Base-by-base conservation (phyloP, 495 filamentous ascomycete genomes). In the Glonium stellatum region DNA sequence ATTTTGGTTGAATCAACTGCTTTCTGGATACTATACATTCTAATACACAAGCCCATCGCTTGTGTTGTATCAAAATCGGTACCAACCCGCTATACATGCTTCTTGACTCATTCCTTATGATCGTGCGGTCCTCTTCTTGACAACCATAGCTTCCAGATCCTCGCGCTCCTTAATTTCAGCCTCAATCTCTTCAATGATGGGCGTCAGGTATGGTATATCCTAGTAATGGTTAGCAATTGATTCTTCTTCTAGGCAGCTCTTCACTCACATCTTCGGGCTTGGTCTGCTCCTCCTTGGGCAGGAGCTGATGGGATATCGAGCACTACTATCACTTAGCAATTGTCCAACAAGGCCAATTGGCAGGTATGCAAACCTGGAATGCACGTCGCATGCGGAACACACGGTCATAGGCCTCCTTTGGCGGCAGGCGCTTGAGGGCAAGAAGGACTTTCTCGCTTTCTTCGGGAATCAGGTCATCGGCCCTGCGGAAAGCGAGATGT, bases 321-420 rank as follows among this genome's bases (percentile, higher is more conserved):
- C 81, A 87, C 87, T 89, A 70, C 67, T 61, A 55, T n/a, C 31
- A 54, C 46, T 78, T 72, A 76, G 70, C 27, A 37, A 25, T 0
- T n/a, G 27, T 27, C 41, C 47, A 27, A 25, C 15, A 23, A 27
- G 8, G 13, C 47, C 18, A 51, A 25, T 27, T 5, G 5, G 4
- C 15, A 15, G 15, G 48, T 15, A 11, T 19, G 25, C 12, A 23
- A 18, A 8, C 13, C 19, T 23, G 23, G 35, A 5, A 39, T 36
- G n/a, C 95, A 73, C 93, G 84, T 73, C 93, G 87, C 73, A 97
- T 83, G 70, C 93, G 90, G 84, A 88, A 97, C 71, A 97, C 84
- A 75, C 93, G 92, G 80, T 98, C 93, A 77, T 97, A 97, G 67
- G 84, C 80, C 69, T 89, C 89, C 81, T 95, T 91, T 63, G 87